phyloP scores from a whole-genome alignment of 1,284 basidiomycete species.

The Termitomyces sp. region DNA sequence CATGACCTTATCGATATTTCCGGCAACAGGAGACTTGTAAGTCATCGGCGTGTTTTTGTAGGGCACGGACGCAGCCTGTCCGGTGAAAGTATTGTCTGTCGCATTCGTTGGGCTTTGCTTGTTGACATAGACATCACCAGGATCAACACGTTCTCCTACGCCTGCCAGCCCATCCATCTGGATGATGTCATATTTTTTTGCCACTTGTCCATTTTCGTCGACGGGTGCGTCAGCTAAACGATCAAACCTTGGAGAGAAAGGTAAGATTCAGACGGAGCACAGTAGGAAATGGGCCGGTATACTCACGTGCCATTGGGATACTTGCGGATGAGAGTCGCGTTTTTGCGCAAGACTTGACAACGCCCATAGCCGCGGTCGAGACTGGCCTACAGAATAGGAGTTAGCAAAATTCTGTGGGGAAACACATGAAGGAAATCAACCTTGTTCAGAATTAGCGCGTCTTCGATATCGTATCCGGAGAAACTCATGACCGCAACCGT shows the following conservation, averaged over 20 bases:
- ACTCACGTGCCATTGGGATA: slow-evolving; percentile 96
- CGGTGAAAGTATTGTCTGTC: slow-evolving; percentile 78
- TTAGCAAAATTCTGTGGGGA: slow-evolving; percentile 13
- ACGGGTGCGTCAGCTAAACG: slow-evolving; percentile 89
- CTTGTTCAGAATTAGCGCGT: slow-evolving; percentile 96
- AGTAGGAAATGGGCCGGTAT: background rate
- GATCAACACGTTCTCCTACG: slow-evolving; percentile 90
- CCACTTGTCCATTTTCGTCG: slow-evolving; percentile 73
- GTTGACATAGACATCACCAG: slow-evolving; percentile 94
- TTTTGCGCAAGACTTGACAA: slow-evolving; percentile 97
- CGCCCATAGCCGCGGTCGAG: slow-evolving; percentile 96
- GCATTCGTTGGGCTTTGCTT: slow-evolving; percentile 94
- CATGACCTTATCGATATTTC: slow-evolving; percentile 97
- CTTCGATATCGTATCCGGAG: slow-evolving; percentile 99
- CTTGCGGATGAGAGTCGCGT: slow-evolving; percentile 88
- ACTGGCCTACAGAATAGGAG: slow-evolving; percentile 57
- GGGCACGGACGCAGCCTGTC: slow-evolving; percentile 71
- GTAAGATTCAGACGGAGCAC: background rate
- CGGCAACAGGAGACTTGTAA: slow-evolving; percentile 90
- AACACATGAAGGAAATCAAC: slow-evolving; percentile 31
- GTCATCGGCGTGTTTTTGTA: slow-evolving; percentile 89
- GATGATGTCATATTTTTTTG: slow-evolving; percentile 88
- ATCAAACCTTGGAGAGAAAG: slow-evolving; percentile 61
- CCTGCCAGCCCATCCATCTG: slow-evolving; percentile 91
- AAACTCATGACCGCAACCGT: slow-evolving; percentile 99